Evolutionary conservation across 768 basidiomycete genomes (phyloP), one percentile per base, ranked within the genome.

Genomic region (Tubosaeta brunneosetosa): DNA sequence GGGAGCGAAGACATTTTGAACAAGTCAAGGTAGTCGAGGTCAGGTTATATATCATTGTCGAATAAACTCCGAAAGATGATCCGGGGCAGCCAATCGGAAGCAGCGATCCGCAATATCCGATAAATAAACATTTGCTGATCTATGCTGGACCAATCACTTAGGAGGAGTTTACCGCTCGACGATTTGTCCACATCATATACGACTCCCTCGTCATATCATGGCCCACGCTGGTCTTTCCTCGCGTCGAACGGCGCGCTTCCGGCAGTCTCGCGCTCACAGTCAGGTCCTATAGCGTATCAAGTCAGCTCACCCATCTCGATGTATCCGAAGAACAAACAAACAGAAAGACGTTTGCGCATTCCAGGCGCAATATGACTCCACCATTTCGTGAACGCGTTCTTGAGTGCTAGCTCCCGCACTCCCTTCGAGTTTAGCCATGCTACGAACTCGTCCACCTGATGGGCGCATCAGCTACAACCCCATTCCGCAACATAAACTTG

Each of bases 341-440:
- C 91, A 58, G 85, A 76, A 47, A 78, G 73, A 27, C 91, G 86
- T 68, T 84, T 86, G 55, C 83, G 79, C 62, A 91, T 80, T 12
- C 93, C 93, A 14, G 83, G 84, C 13, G 82, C 80, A 52, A 94
- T 83, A 66, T 92, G 90, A 44, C 78, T 74, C 83, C 86, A 88
- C 86, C 90, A 91, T 65, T 90, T 92, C 14, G 79, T 80, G 53
- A 99, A 72, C 1, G 79, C 72, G 45, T 84, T 82, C 71, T 87
- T 90, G 41, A 94, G 75, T 29, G 85, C 84, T 38, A 86, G 73
- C 70, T 99, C 95, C 49, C 95, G 84, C 49, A 86, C 82, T 4
- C 97, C 95, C 73, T 93, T 94, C 31, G 85, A 77, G 66, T 95
- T 97, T 16, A 99, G 75, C 94, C 95, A 99, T 5, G 83, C 78